Evolutionary conservation across 2,329 filamentous ascomycete species (phyloP).

Genomic region (Simplicillium sp.): DNA sequence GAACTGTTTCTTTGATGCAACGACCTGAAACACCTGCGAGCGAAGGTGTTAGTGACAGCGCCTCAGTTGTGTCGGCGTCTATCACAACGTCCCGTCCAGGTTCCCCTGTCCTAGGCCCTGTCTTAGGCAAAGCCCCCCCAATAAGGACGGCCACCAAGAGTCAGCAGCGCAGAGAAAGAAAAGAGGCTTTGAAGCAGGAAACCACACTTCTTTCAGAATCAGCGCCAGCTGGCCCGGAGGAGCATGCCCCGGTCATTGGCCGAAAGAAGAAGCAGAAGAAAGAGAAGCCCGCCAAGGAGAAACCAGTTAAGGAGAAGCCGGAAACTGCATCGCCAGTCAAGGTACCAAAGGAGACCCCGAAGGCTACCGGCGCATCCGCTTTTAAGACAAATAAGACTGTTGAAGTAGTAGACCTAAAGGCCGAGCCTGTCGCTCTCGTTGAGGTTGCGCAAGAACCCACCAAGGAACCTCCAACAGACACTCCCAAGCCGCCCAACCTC

Average conservation of each 20-base stretch:
- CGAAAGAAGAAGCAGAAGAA: conserved; percentile 84
- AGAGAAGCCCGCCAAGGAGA: conserved; percentile 35
- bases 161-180: conserved; percentile 67
- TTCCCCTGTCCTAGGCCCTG: conserved; percentile 61
- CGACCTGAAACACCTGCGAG: conserved; percentile 65
- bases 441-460: not conserved
- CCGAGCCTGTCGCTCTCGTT: not conserved
- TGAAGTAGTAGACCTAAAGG: not conserved
- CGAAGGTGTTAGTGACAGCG: conserved; percentile 67
- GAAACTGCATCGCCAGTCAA: not conserved
- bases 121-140: conserved; percentile 47
- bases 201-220: conserved; percentile 42
- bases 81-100: conserved; percentile 58
- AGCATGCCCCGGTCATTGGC: conserved; percentile 64
- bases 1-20: conserved; percentile 24
- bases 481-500: conserved; percentile 6
- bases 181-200: conserved; percentile 57
- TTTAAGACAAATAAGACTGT: not conserved
- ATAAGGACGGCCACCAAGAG: conserved; percentile 66
- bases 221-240: conserved; percentile 41
- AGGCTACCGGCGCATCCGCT: conserved; percentile 10
- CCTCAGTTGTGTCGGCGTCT: conserved; percentile 64
- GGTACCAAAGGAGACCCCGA: conserved; percentile 12
- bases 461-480: conserved; percentile 1
- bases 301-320: not conserved